phyloP scores from a whole-genome alignment of 495 filamentous ascomycete genomes.

The Acidomyces sp. region DNA sequence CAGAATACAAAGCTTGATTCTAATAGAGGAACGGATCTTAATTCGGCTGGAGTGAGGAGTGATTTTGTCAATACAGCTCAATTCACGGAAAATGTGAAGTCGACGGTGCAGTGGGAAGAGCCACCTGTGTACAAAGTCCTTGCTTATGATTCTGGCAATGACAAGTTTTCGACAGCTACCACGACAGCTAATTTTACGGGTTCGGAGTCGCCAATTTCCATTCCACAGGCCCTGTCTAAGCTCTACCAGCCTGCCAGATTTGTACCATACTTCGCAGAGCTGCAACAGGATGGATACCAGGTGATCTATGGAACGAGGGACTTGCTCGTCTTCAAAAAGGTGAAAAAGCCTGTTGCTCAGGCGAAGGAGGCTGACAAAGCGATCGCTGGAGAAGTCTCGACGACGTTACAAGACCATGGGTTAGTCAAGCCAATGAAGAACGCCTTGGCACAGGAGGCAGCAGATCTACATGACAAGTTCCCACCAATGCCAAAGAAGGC shows the following conservation, averaged over 20 bases:
- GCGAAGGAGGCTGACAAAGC: no score
- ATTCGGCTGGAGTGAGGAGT: background rate
- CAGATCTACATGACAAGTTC: slow-evolving; percentile 9
- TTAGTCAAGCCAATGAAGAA: slow-evolving; percentile 11
- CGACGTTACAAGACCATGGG: slow-evolving; percentile 2
- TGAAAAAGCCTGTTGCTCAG: slow-evolving; percentile 22
- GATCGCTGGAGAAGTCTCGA: background rate
- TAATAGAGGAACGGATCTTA: background rate
- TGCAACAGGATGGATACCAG: slow-evolving; percentile 57
- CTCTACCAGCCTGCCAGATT: slow-evolving; percentile 60
- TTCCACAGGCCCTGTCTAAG: slow-evolving; percentile 51
- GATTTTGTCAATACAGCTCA: background rate
- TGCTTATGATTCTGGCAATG: slow-evolving; percentile 54
- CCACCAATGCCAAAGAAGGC: slow-evolving; percentile 4
- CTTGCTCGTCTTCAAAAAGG: slow-evolving; percentile 60
- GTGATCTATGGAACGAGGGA: slow-evolving; percentile 58
- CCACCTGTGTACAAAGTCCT: slow-evolving; percentile 55
- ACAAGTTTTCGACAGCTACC: slow-evolving; percentile 46
- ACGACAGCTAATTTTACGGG: slow-evolving; percentile 39
- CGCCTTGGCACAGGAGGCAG: slow-evolving; percentile 12
- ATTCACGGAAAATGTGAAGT: background rate
- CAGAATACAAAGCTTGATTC: background rate
- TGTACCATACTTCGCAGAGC: slow-evolving; percentile 49
- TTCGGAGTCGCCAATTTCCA: slow-evolving; percentile 33
- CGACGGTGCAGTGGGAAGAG: slow-evolving; percentile 9